Base-by-base conservation (phyloP, 2,329 filamentous ascomycete genomes). In the Dactylellina cionopaga region DNA sequence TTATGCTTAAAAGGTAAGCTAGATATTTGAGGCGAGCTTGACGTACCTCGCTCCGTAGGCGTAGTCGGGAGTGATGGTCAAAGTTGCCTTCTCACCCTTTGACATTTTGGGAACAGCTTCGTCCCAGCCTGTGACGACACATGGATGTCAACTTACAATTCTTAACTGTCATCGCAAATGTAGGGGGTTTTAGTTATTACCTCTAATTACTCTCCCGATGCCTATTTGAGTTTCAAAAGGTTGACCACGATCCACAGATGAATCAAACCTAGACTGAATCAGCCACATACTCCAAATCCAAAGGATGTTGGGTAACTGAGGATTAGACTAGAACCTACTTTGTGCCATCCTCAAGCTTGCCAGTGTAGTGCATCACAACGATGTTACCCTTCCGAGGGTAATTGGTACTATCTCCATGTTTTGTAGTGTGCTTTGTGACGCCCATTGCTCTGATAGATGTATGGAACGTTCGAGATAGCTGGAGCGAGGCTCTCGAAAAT, bases 291-390 rank as follows among this genome's bases (percentile, higher is more conserved):
- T n/a, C n/a, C n/a, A n/a, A n/a, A n/a, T n/a, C n/a, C n/a, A n/a
- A n/a, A n/a, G n/a, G n/a, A n/a, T n/a, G n/a, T n/a, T n/a, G n/a
- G n/a, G n/a, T n/a, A n/a, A n/a, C n/a, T n/a, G n/a, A 5, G 39
- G 5, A 3, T 4, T 43, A 9, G 15, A 19, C 3, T n/a, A 43
- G 5, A 6, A 29, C 41, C 13, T 19, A 70, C 82, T 92, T 79
- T 22, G 80, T 82, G 77, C 93, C 93, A 85, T 90, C 87, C 82
- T 90, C 90, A 74, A 98, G 85, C 82, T 84, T 96, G 77, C 95
- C 95, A 41, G 90, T 95, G 85, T 98, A 98, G 82, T 95, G 88
- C 80, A 98, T 96, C 79, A 86, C 87, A 78, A 98, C 91, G 25
- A 83, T 87, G 80, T 97, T 88, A 76, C 91, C 90, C 11, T 79